Base-by-base conservation (phyloP, 352 stramenopile species). In the Pythium rishiriense region DNA sequence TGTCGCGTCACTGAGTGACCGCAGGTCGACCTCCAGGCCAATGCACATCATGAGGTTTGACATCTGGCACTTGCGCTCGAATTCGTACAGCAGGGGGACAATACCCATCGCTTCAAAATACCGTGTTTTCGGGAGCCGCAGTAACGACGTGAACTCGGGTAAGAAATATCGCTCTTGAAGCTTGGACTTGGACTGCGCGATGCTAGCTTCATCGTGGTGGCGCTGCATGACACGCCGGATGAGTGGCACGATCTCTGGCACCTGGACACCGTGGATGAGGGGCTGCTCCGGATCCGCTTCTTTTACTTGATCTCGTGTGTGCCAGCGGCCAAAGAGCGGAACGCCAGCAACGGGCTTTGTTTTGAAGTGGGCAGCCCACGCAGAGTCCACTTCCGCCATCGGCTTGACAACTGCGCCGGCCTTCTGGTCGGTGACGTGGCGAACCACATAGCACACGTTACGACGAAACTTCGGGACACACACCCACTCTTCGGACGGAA, bases 1-100 rank as follows among this genome's bases (percentile, higher is more conserved):
- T 14, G 87, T 96, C 14, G 87, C 81, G 41, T 96, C 81, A 48
- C 92, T 75, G 35, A 96, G 66, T 33, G 92, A 68, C n/a, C 65
- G 62, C 60, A 91, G 78, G 35, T 96, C 82, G 0, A 96, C 61
- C 43, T 94, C 83, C 31, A 91, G 31, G 19, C 85, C 85, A 48
- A 96, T 91, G 35, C 80, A 67, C 1, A 41, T 66, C 87, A 96
- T 96, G n/a, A 96, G 70, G n/a, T 84, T 76, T 17, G 87, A 94
- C 61, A 96, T 87, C 60, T 96, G 87, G 42, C 83, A 93, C 60
- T 96, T 96, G 62, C 87, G 83, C 58, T 96, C 87, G 62, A 96
- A 96, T 53, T 96, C 87, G 47, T 93, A 94, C 5, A 96, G 70
- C 48, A 96, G 59, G 21, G 87, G 85, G n/a, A 96, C 71, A 31